These are phyloP conservation scores for Arachis hypogaea DNA, from an alignment of 306 rosid species.

Conservation along the genomic window DNA sequence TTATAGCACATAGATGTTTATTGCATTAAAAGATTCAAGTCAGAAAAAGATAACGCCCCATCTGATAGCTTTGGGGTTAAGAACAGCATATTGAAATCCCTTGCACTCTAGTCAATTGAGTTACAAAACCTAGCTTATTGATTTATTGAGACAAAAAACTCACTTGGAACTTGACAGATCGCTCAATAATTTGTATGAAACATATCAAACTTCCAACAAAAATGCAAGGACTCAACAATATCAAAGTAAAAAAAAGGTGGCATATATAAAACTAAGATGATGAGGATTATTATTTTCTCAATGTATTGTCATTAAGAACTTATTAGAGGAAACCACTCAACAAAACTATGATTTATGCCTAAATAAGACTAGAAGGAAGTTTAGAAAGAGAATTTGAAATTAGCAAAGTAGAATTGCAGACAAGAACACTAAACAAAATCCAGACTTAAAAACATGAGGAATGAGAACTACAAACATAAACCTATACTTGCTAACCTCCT, in stretches of 20 bases:
- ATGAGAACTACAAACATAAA: too few relatives aligned
- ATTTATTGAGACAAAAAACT: constrained; percentile 10
- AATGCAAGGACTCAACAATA: too few relatives aligned
- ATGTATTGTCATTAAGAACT: constrained; percentile 11
- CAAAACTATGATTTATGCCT: too few relatives aligned
- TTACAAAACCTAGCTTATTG: constrained; percentile 23
- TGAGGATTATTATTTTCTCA: not conserved
- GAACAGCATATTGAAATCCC: constrained; percentile 3
- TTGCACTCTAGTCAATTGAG: constrained; percentile 9
- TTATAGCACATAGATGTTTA: not conserved
- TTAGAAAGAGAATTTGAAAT: too few relatives aligned
- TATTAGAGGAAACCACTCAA: not conserved
- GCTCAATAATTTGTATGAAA: constrained; percentile 20
- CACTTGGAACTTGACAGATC: constrained; percentile 17
- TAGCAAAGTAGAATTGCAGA: too few relatives aligned
- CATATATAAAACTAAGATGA: too few relatives aligned
- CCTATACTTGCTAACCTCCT: too few relatives aligned
- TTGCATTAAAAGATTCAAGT: constrained; percentile 13
- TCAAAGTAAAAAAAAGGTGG: too few relatives aligned
- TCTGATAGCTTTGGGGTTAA: too few relatives aligned
- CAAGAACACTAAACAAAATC: too few relatives aligned
- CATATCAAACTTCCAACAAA: not conserved
- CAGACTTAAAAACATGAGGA: too few relatives aligned
- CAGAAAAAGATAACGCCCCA: constrained; percentile 5
- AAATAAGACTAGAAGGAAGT: too few relatives aligned